phyloP scores from a whole-genome alignment of 768 basidiomycete genomes.

The Russula sp. region DNA sequence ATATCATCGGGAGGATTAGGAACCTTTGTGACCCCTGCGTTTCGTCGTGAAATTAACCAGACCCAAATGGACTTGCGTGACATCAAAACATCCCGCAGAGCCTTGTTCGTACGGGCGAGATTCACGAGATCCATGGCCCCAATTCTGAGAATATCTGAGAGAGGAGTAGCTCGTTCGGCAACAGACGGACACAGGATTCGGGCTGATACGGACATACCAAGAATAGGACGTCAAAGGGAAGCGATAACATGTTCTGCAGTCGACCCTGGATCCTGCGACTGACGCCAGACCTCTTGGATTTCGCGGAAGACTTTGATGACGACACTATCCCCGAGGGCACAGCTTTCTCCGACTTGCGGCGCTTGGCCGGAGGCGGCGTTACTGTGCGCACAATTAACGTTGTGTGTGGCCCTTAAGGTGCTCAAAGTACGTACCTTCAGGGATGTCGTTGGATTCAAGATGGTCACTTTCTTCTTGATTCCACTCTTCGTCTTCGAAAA shows the following conservation, averaged over 20 bases:
- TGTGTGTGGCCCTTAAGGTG: too few relatives aligned
- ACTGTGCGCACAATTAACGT: slow-evolving; percentile 2
- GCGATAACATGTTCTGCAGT: slow-evolving; percentile 25
- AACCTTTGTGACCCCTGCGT: slow-evolving; percentile 10
- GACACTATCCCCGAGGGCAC: background rate
- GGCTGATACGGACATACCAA: slow-evolving; percentile 7
- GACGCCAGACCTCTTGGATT: slow-evolving; percentile 5
- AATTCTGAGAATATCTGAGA: slow-evolving; percentile 22
- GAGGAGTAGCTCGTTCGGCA: background rate
- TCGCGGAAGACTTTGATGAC: slow-evolving; percentile 12
- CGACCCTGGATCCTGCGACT: slow-evolving; percentile 24
- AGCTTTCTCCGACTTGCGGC: slow-evolving; percentile 12
- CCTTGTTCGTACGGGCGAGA: slow-evolving; percentile 28
- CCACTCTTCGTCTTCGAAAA: background rate
- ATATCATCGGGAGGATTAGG: slow-evolving; percentile 29
- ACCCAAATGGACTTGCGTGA: slow-evolving; percentile 28
- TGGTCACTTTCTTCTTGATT: slow-evolving; percentile 2
- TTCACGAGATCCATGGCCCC: slow-evolving; percentile 25
- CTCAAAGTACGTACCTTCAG: slow-evolving; percentile 17
- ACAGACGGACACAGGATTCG: background rate
- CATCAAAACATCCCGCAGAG: slow-evolving; percentile 24
- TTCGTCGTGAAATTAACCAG: slow-evolving; percentile 23
- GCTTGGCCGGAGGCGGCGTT: slow-evolving; percentile 3
- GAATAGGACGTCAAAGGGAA: slow-evolving; percentile 27
- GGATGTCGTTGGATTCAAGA: background rate